Evolutionary conservation across 192 early-diverging fungal genomes (phyloP).

Genomic region (Mortierella antarctica): DNA sequence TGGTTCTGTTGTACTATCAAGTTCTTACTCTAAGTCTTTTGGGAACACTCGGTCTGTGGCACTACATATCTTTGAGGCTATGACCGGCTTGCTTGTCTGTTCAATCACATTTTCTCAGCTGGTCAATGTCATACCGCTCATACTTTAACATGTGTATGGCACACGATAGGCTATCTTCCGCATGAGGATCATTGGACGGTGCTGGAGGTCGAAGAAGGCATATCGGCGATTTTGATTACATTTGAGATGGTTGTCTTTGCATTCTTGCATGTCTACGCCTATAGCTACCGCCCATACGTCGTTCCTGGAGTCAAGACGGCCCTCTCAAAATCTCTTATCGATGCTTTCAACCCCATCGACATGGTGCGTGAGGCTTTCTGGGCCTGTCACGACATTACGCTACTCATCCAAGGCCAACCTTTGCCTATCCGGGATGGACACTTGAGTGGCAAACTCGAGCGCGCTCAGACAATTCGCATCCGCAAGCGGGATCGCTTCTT

Average conservation of each 20-base stretch:
- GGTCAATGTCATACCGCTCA: not conserved
- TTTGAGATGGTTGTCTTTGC: slow-evolving; percentile 56
- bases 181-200: slow-evolving; percentile 41
- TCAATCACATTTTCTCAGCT: not conserved
- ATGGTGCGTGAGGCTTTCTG: slow-evolving; percentile 47
- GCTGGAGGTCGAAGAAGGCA: slow-evolving; percentile 44
- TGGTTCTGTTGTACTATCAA: slow-evolving; percentile 50
- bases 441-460: slow-evolving; percentile 21
- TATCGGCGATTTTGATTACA: slow-evolving; percentile 47
- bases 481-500: slow-evolving; percentile 28
- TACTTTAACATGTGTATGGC: not conserved
- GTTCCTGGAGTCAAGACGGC: slow-evolving; percentile 24
- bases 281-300: slow-evolving; percentile 42
- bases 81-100: not conserved
- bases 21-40: slow-evolving; percentile 27
- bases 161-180: not conserved
- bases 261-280: slow-evolving; percentile 51
- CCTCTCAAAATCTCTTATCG: slow-evolving; percentile 21
- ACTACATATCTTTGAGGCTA: not conserved
- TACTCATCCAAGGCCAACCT: slow-evolving; percentile 23
- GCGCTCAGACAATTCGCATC: slow-evolving; percentile 33
- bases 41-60: slow-evolving; percentile 24
- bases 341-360: slow-evolving; percentile 53
- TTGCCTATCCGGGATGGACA: slow-evolving; percentile 30
- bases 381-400: slow-evolving; percentile 28